Evolutionary conservation across 371 early-diverging fungal genomes (phyloP).

Genomic region (Mucor irregularis): DNA sequence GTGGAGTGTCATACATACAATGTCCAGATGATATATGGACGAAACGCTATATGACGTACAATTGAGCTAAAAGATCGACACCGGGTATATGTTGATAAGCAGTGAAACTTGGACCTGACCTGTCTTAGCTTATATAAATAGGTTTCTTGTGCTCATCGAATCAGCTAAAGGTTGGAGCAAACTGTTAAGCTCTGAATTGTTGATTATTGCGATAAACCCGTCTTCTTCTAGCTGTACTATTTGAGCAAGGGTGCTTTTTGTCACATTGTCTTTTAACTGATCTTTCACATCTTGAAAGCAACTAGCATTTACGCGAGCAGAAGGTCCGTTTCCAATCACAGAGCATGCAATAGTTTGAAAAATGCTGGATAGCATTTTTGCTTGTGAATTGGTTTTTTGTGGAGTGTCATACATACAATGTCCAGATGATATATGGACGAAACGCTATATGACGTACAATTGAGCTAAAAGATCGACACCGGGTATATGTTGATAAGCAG

Average conservation of each 20-base stretch:
- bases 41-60: slow-evolving; percentile 12
- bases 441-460: slow-evolving; percentile 12
- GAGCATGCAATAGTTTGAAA: slow-evolving; percentile 9
- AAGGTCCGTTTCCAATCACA: too few species aligned
- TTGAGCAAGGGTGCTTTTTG: slow-evolving; percentile 10
- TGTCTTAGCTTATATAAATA: slow-evolving; percentile 16
- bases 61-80: slow-evolving; percentile 14
- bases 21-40: slow-evolving; percentile 13
- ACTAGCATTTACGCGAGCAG: slow-evolving; percentile 2
- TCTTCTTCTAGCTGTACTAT: slow-evolving; percentile 7
- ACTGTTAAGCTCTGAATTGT: not conserved
- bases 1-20: slow-evolving; percentile 10
- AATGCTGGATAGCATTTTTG: slow-evolving; percentile 9
- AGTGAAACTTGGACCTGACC: slow-evolving; percentile 14
- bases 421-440: slow-evolving; percentile 13
- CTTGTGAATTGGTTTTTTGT: slow-evolving; percentile 11
- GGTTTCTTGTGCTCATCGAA: too few species aligned
- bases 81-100: slow-evolving; percentile 17
- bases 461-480: slow-evolving; percentile 14
- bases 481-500: slow-evolving; percentile 18
- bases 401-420: slow-evolving; percentile 10
- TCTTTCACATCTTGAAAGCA: slow-evolving; percentile 10
- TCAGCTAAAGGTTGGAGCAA: not conserved
- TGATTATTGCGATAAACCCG: not conserved
- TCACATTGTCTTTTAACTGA: slow-evolving; percentile 10